A percentile compares a stretch with the other conserved stretches of the same genome.
Evolutionary conservation across 2,329 filamentous ascomycete genomes (phyloP).

Genomic region (Alternaria consortialis): DNA sequence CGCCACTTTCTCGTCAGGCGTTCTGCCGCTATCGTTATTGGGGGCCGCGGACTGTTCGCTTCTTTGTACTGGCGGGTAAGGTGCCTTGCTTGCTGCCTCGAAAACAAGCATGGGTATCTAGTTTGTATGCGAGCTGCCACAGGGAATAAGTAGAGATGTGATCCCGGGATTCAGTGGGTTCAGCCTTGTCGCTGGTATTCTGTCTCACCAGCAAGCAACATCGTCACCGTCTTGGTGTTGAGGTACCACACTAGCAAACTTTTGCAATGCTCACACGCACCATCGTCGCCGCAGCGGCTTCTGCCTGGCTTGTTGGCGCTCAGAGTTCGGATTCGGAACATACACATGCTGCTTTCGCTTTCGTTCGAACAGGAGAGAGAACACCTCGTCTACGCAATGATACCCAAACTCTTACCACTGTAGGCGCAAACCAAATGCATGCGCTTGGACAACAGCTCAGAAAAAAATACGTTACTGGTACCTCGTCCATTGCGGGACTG

Average conservation of each 20-base stretch:
- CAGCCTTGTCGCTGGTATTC: constrained; percentile 21
- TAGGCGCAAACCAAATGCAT: constrained; percentile 65
- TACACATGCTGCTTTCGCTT: constrained; percentile 61
- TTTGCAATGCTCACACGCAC: constrained; percentile 37
- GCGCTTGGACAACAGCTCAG: constrained; percentile 62
- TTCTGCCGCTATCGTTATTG: constrained; percentile 11
- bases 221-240: constrained; percentile 11
- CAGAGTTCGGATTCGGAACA: constrained; percentile 36
- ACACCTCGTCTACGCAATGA: constrained; percentile 54
- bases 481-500: constrained; percentile 50
- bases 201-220: constrained; percentile 11
- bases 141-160: constrained; percentile 18
- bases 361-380: constrained; percentile 64
- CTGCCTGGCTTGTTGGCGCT: constrained; percentile 35
- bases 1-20: constrained; percentile 6
- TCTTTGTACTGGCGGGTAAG: constrained; percentile 10
- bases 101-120: constrained; percentile 7
- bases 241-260: constrained; percentile 11
- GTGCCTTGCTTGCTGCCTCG: constrained; percentile 4
- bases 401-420: constrained; percentile 57
- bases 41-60: constrained; percentile 6
- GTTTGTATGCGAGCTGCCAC: constrained; percentile 4
- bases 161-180: constrained; percentile 5
- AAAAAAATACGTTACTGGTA: constrained; percentile 59
- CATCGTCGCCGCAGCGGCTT: constrained; percentile 34